Percentiles rank a stretch among this genome's conserved stretches.
These are phyloP conservation scores for Backusella mclennaniae DNA, from an alignment of 192 early-diverging fungal genomes.

Conservation along the genomic window DNA sequence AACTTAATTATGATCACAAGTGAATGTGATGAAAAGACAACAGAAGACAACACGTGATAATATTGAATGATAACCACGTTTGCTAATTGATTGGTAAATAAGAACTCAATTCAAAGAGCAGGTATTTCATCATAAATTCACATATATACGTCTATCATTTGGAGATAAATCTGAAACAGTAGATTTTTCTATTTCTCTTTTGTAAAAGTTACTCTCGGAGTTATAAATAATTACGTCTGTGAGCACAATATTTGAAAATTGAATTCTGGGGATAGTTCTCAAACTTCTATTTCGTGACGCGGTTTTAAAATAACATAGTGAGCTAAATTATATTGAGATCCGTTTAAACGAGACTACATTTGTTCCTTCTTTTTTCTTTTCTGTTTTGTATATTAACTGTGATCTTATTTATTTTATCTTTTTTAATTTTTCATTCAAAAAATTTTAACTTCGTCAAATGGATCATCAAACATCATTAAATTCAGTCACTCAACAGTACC, in stretches of 20 bases:
- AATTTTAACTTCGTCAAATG: neutral
- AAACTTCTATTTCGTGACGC: slow-evolving; percentile 11
- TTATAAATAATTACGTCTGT: neutral
- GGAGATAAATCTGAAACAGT: neutral
- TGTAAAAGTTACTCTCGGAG: neutral
- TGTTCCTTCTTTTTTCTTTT: neutral
- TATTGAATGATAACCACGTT: neutral
- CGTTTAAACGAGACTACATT: neutral
- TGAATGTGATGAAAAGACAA: neutral
- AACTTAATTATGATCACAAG: neutral
- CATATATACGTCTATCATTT: neutral
- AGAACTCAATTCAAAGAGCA: neutral
- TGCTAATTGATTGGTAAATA: neutral
- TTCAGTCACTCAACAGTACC: neutral
- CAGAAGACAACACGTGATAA: neutral
- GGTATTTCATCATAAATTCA: slow-evolving; percentile 2
- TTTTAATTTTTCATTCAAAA: neutral
- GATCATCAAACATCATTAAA: neutral
- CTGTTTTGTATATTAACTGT: neutral
- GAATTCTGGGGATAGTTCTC: neutral
- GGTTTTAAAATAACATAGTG: neutral
- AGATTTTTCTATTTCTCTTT: neutral
- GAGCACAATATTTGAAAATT: neutral
- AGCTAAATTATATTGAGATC: neutral
- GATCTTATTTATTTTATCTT: neutral